Base-by-base conservation (phyloP, 73 alveolate species). In the Blepharisma stoltei region DNA sequence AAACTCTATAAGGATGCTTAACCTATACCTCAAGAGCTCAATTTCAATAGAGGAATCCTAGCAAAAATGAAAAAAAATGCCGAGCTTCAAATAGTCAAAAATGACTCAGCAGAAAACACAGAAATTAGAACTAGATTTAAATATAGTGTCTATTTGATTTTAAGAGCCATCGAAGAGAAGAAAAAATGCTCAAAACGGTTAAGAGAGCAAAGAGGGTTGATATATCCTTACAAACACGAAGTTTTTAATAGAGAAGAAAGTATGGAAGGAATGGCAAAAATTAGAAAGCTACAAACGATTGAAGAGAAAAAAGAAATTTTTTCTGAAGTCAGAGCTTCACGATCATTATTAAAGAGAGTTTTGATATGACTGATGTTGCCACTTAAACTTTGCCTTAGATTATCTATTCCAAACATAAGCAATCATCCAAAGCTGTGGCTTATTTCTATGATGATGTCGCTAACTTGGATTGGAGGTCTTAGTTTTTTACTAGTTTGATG, bases 401-500 rank as follows among this genome's bases (percentile, higher is more conserved):
- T 69, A 14, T 1, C 55, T 2, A 25, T 46, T 25, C 55, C 79
- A 1, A 69, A 69, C 4, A 9, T n/a, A n/a, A 25, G 41, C 11
- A 69, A 69, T 9, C 20, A n/a, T 53, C 55, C 55, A 43, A 69
- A 44, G 3, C 9, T 44, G 5, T 69, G 76, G 60, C 79, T 25
- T 14, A n/a, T 69, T 1, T 11, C 75, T 69, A n/a, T 69, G 23
- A 9, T 69, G 55, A 14, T n/a, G 23, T 69, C 67, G 2, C 4
- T 38, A 1, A 37, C 27, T 37, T 69, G 79, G 79, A 23, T 69
- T 23, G 79, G 79, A 11, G 69, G 11, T 38, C 60, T 38, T 44
- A 37, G 67, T 69, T 69, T 44, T 5, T 44, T 69, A 2, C 25
- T 69, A 7, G 79, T 69, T 14, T 69, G 79, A 80, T 69, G 79